phyloP scores from a whole-genome alignment of 73 alveolate species.

The Tetrahymena elliotti region DNA sequence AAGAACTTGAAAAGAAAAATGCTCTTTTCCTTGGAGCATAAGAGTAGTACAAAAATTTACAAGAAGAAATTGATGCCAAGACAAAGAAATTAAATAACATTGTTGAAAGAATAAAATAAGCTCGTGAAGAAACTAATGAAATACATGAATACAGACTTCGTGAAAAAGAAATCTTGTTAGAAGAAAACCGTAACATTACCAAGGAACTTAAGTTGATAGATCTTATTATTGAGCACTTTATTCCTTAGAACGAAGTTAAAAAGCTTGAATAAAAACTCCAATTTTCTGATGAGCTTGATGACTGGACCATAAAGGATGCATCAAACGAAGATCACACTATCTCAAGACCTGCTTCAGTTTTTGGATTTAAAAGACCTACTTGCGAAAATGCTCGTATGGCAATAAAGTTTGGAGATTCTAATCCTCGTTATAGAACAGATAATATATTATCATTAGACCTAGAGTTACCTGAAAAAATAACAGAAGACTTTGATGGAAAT shows the following conservation, averaged over 20 bases:
- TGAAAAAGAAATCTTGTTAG: slow-evolving; percentile 78
- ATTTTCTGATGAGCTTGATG: slow-evolving; percentile 78
- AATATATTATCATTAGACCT: slow-evolving; percentile 60
- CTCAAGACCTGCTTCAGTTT: slow-evolving; percentile 66
- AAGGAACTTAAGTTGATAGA: slow-evolving; percentile 64
- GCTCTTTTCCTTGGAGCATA: slow-evolving; percentile 57
- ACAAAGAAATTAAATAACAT: slow-evolving; percentile 64
- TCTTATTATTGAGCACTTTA: slow-evolving; percentile 68
- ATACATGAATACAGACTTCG: slow-evolving; percentile 59
- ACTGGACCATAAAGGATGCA: slow-evolving; percentile 54
- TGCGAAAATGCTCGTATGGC: slow-evolving; percentile 76
- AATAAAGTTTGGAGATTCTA: slow-evolving; percentile 72
- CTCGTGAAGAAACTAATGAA: slow-evolving; percentile 53
- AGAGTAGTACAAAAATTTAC: slow-evolving; percentile 66
- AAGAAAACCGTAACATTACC: slow-evolving; percentile 61
- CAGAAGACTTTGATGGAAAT: slow-evolving; percentile 73
- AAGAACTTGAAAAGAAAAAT: slow-evolving; percentile 68
- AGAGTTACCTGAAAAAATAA: slow-evolving; percentile 76
- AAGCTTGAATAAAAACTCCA: slow-evolving; percentile 62
- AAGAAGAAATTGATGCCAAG: slow-evolving; percentile 89
- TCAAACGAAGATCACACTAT: slow-evolving; percentile 4
- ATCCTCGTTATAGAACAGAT: slow-evolving; percentile 72
- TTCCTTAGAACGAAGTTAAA: slow-evolving; percentile 75
- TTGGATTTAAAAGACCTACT: slow-evolving; percentile 68
- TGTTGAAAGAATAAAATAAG: slow-evolving; percentile 52